phyloP scores from a whole-genome alignment of 164 flowering plant species.

The Paratinospora sagittata region DNA sequence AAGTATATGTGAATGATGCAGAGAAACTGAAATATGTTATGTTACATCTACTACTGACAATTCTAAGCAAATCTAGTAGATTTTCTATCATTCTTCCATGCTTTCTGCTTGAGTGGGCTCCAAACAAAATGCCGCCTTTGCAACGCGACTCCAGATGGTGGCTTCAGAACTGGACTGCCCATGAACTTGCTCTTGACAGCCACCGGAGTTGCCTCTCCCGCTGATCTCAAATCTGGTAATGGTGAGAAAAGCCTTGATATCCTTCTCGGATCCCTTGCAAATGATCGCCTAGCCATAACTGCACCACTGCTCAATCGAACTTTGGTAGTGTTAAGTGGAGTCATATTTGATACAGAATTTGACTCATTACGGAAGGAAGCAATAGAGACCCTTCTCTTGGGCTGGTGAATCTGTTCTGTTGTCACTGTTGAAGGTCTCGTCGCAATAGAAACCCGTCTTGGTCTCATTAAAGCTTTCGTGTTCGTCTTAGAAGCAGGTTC shows the following conservation, averaged over 20 bases:
- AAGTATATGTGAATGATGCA: too few relatives aligned
- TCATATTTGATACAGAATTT: conserved; percentile 23
- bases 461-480: conserved; percentile 28
- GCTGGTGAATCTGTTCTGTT: conserved; percentile 33
- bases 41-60: neutral
- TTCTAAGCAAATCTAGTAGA: conserved; percentile 17
- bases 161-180: conserved; percentile 58
- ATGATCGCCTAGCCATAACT: conserved; percentile 32
- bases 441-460: conserved; percentile 63
- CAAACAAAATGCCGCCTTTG: conserved; percentile 52
- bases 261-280: conserved; percentile 47
- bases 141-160: conserved; percentile 58
- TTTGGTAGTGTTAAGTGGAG: conserved; percentile 36
- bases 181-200: conserved; percentile 53
- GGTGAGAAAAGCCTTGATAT: conserved; percentile 53
- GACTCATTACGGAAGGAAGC: conserved; percentile 55
- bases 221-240: conserved; percentile 25
- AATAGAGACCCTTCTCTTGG: conserved; percentile 64
- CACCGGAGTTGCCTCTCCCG: conserved; percentile 45
- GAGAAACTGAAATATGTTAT: too few relatives aligned
- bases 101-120: conserved; percentile 66
- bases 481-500: conserved; percentile 21
- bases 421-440: conserved; percentile 34
- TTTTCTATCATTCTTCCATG: conserved; percentile 36
- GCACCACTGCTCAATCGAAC: conserved; percentile 23